Percentiles rank a stretch among this genome's conserved stretches.
phyloP scores from a whole-genome alignment of 2,329 filamentous ascomycete species.

The Alternaria dauci region DNA sequence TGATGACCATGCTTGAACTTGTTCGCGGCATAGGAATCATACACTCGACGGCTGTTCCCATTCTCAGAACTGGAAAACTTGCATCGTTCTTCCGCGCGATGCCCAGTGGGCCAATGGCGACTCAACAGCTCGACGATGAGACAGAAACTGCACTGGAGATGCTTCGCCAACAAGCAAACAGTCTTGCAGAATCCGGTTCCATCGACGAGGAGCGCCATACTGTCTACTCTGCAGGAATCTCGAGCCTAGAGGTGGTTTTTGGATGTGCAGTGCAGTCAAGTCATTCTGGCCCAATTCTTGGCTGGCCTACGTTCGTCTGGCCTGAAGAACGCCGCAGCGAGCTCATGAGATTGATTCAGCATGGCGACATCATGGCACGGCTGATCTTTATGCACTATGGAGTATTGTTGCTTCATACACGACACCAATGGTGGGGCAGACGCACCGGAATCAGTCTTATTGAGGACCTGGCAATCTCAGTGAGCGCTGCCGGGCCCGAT shows the following conservation, averaged over 20 bases:
- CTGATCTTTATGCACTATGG: slow-evolving; percentile 20
- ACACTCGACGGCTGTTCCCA: not conserved
- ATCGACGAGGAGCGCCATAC: not conserved
- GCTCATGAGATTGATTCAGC: slow-evolving; percentile 14
- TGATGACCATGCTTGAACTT: slow-evolving; percentile 3
- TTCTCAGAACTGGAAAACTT: not conserved
- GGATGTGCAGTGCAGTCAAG: not conserved
- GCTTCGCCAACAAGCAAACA: not conserved
- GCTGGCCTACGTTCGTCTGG: slow-evolving; percentile 14
- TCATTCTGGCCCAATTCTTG: slow-evolving; percentile 10
- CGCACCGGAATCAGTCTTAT: slow-evolving; percentile 11
- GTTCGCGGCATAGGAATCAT: not conserved
- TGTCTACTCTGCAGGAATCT: not conserved
- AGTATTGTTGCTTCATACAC: slow-evolving; percentile 16
- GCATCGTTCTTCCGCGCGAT: not conserved
- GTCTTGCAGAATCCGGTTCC: not conserved
- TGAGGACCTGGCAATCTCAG: slow-evolving; percentile 7
- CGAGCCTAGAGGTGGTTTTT: not conserved
- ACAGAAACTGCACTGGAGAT: not conserved
- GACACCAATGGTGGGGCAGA: slow-evolving; percentile 16
- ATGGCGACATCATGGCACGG: slow-evolving; percentile 16
- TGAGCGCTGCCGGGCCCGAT: slow-evolving; percentile 5
- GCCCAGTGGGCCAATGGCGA: not conserved
- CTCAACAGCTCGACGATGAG: not conserved
- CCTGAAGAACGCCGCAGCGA: not conserved